phyloP scores from a whole-genome alignment of 1,139 yeast genomes.

The Geotrichum restrictum region DNA sequence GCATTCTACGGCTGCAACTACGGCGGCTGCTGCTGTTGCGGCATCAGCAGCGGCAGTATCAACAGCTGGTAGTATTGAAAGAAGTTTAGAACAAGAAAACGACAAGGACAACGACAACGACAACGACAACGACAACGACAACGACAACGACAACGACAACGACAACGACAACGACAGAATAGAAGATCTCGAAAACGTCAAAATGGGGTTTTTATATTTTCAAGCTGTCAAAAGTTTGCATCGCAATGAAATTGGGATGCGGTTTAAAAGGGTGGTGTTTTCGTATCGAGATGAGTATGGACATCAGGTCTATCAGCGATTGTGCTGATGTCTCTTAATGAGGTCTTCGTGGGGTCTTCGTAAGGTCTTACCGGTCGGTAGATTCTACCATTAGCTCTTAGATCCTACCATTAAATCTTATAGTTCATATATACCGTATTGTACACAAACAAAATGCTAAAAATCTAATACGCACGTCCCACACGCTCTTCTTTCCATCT shows the following conservation, averaged over 20 bases:
- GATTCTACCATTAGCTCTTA: no score
- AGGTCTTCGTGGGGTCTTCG: no score
- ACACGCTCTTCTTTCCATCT: constrained; percentile 68
- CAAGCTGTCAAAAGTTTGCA: constrained; percentile 8
- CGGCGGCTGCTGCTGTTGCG: not conserved
- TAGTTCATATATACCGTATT: not conserved
- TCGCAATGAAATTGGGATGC: constrained; percentile 3
- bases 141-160: not conserved
- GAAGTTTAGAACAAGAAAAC: not conserved
- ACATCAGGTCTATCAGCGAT: constrained; percentile 5
- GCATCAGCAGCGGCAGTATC: not conserved
- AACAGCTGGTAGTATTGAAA: not conserved
- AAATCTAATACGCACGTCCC: constrained; percentile 33
- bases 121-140: no score
- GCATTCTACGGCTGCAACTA: not conserved
- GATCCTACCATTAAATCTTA: not conserved
- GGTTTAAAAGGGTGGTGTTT: constrained; percentile 7
- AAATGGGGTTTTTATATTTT: not conserved
- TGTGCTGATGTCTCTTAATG: no score
- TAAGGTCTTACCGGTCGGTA: no score
- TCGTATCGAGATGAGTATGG: constrained; percentile 6
- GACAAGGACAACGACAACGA: not conserved
- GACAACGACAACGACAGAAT: not conserved
- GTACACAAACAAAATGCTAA: not conserved
- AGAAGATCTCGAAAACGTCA: no score